Percentiles rank a stretch among this genome's conserved stretches.
These are phyloP conservation scores for Dictyostelium brefeldianum DNA, from an alignment of 78 protist genomes.

Conservation along the genomic window DNA sequence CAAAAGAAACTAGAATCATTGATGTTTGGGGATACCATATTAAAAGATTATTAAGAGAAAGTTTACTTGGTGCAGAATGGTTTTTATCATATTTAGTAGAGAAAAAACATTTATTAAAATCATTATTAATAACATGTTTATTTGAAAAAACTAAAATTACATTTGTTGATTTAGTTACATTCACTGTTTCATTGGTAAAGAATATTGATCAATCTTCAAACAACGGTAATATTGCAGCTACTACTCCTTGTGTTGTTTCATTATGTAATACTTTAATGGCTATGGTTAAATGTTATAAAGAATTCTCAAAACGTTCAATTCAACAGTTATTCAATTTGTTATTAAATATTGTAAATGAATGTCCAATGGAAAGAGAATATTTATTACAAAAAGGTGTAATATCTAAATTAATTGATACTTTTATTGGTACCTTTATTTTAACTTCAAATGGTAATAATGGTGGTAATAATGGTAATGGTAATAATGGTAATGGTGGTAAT, in stretches of 20 bases:
- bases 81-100: constrained; percentile 24
- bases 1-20: constrained; percentile 45
- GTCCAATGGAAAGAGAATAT: constrained; percentile 48
- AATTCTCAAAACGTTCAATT: constrained; percentile 31
- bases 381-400: constrained; percentile 58
- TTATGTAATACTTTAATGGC: constrained; percentile 25
- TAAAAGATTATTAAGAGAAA: constrained; percentile 54
- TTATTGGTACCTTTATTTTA: constrained; percentile 42
- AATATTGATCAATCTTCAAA: constrained; percentile 3
- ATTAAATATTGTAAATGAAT: constrained; percentile 15
- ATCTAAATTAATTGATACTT: constrained; percentile 37
- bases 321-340: constrained; percentile 44
- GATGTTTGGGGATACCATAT: constrained; percentile 79
- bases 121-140: constrained; percentile 9
- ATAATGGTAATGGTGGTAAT: not conserved
- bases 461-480: not conserved
- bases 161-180: constrained; percentile 50
- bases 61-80: constrained; percentile 60
- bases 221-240: not conserved
- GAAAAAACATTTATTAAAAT: not conserved
- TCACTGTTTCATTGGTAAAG: constrained; percentile 19
- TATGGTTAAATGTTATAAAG: constrained; percentile 31
- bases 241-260: not conserved
- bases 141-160: constrained; percentile 60
- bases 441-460: not conserved